A percentile compares a stretch with the other conserved stretches of the same genome.
phyloP scores from a whole-genome alignment of 495 filamentous ascomycete genomes.

The Rusavskia elegans region DNA sequence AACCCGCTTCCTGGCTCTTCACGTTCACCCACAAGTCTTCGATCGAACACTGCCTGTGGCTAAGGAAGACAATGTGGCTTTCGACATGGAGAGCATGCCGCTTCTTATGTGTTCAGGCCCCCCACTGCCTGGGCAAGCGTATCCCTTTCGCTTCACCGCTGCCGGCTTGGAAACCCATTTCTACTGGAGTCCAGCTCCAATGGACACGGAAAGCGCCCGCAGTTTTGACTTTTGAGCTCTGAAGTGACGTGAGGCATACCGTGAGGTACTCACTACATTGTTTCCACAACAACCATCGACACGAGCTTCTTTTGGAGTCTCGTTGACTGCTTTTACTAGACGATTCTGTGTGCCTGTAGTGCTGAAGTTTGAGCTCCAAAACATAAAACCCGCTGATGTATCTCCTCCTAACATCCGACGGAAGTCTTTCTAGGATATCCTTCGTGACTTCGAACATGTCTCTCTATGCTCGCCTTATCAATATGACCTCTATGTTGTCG shows the following conservation, averaged over 20 bases:
- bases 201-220: neutral
- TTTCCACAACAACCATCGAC: too few species aligned
- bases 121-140: neutral
- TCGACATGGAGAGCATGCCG: neutral
- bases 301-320: too few species aligned
- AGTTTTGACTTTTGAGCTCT: neutral
- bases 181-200: neutral
- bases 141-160: neutral
- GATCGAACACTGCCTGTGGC: neutral
- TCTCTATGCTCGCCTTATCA: too few species aligned
- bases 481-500: too few species aligned
- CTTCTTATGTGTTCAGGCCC: neutral
- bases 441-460: too few species aligned
- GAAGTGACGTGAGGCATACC: neutral
- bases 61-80: neutral
- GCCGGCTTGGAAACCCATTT: neutral
- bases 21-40: neutral
- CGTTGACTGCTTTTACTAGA: too few species aligned
- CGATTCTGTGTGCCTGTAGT: too few species aligned
- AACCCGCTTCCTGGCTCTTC: neutral
- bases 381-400: too few species aligned
- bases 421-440: too few species aligned
- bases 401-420: too few species aligned
- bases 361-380: too few species aligned
- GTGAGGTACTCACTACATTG: neutral